Evolutionary conservation across 331 rosid species (phyloP), one percentile per base, ranked within the genome.

Genomic region (Dryas integrifolia): DNA sequence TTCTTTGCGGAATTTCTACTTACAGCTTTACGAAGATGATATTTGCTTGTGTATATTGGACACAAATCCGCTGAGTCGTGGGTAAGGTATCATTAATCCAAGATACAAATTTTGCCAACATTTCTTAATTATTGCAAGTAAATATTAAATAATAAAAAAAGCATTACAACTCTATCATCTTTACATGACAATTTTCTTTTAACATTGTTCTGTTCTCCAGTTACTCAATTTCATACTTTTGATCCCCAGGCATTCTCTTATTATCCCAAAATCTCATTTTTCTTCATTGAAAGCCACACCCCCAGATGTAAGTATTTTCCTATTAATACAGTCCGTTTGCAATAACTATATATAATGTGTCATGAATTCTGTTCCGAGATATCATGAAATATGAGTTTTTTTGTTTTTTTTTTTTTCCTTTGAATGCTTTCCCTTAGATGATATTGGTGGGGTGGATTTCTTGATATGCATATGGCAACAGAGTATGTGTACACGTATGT

Each of bases 11-110:
- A 35, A 84, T 77, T 57, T 24, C 5, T 40, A 55, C 69, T 61
- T 85, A 70, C 98, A 93, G 98, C 84, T 93, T 38, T 90, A 89
- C 74, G 98, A 93, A 84, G 98, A 93, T 88, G 94, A 90, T 73
- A 50, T 40, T 70, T 90, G 97, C 90, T 79, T 90, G 55, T 90
- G 97, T 76, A 93, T 93, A 82, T 81, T 93, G 96, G 98, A 93
- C 67, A 80, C 80, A 41, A 87, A 70, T 80, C 98, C 98, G 5
- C 76, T 93, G 86, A 90, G 94, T 89, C 82, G 80, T 89, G 98
- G 98, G 98, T 93, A 93, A 90, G 94, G 92, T 90, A 86, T 86
- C 86, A 82, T 88, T 78, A 69, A 73, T 84, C 65, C 73, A 69
- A 73, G 74, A 48, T 77, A 78, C 78, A 81, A 55, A 50, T 39